Base-by-base conservation (phyloP, 2,329 filamentous ascomycete genomes). In the Cladosporium oxysporum region DNA sequence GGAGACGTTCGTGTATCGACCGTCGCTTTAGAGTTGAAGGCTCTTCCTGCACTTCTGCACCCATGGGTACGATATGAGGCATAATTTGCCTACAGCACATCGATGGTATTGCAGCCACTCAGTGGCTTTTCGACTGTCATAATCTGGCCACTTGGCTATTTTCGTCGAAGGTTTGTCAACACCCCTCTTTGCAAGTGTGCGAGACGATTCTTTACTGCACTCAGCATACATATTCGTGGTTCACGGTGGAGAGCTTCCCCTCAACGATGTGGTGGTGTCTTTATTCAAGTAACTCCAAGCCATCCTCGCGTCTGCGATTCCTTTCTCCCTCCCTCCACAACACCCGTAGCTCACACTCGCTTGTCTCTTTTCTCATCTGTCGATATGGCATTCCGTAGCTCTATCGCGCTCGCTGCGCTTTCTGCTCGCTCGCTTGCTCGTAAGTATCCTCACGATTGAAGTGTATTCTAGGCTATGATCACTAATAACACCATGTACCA, bases 381-480 rank as follows among this genome's bases (percentile, higher is more conserved):
- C 21, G 23, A 26, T 4, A 63, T 63, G 61, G 61, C 61, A n/a
- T 63, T 63, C 37, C 61, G 49, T n/a, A 63, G 61, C 35, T 31
- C 50, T 3, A 37, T 29, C 35, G 61, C 50, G 50, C 61, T 63
- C 21, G 23, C 44, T 41, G 61, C 61, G 61, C 61, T 63, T 29
- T 63, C 61, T 21, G 61, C 23, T 23, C 35, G 35, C 29, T 18
- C 61, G 14, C 33, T 63, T 12, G 61, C 61, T 31, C 50, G 61
- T 63, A 47, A 47, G 61, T 57, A 55, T 37, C n/a, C 33, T 28
- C 16, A 12, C 26, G 14, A 59, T 21, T 26, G 55, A 37, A 16
- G 2, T 18, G 10, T 41, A n/a, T 23, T 6, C n/a, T 14, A 58
- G 10, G 23, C 31, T 37, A 16, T 10, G 18, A 41, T 8, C 3